Conservation (phyloP, 345 rosid genomes). For the Sonneratia alba region DNA sequence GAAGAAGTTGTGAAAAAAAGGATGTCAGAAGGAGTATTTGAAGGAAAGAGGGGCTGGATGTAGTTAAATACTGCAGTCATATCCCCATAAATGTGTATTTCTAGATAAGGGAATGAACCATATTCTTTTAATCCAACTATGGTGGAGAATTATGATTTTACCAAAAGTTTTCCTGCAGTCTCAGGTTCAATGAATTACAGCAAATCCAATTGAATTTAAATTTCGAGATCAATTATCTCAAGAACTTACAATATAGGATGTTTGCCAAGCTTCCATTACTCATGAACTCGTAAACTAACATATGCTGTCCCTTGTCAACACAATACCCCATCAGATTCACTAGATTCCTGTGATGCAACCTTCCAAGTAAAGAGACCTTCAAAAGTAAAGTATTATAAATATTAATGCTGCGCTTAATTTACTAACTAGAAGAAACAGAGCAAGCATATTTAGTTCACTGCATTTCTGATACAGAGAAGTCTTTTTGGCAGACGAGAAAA, state of each 20-base stretch:
- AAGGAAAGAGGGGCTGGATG: too few relatives aligned
- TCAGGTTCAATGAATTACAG: background rate
- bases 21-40: too few relatives aligned
- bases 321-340: slow-evolving; percentile 92
- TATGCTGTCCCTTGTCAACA: slow-evolving; percentile 66
- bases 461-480: background rate
- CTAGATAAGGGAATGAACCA: background rate
- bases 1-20: too few relatives aligned
- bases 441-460: background rate
- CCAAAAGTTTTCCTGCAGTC: background rate
- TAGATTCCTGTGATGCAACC: slow-evolving; percentile 92
- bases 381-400: background rate
- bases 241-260: slow-evolving; percentile 63
- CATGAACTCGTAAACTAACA: slow-evolving; percentile 93
- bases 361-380: slow-evolving; percentile 79
- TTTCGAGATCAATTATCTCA: background rate
- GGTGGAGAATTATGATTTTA: background rate
- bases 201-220: background rate
- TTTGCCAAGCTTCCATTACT: slow-evolving; percentile 86
- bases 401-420: background rate
- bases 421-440: background rate
- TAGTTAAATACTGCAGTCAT: too few relatives aligned
- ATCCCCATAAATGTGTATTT: too few relatives aligned
- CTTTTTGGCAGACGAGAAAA: background rate
- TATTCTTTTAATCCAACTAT: background rate